phyloP scores from a whole-genome alignment of 2,329 filamentous ascomycete species.

The Cladophialophora carrionii region DNA sequence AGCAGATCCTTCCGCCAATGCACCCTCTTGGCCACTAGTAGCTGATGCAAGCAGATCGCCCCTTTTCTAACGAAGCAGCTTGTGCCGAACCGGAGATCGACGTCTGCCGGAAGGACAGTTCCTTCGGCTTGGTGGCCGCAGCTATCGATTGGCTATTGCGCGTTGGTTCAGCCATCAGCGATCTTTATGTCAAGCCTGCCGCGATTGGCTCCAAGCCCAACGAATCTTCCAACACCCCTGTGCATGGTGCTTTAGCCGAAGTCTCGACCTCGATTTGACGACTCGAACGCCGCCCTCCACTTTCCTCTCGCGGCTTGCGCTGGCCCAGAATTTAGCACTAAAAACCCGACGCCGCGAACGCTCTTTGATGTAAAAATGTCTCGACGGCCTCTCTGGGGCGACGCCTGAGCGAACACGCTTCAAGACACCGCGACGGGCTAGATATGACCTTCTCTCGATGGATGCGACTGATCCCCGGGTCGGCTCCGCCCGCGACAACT shows the following conservation, averaged over 20 bases:
- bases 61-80: neutral
- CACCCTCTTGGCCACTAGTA: neutral
- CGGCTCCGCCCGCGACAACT: slow-evolving; percentile 51
- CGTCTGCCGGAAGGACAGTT: neutral
- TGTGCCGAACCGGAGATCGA: neutral
- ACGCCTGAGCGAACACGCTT: neutral
- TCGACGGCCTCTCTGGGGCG: neutral
- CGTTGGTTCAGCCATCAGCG: neutral
- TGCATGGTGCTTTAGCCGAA: neutral
- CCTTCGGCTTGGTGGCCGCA: neutral
- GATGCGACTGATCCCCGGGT: slow-evolving; percentile 46
- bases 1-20: too few relatives aligned
- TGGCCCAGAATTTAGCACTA: neutral
- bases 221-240: neutral
- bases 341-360: neutral
- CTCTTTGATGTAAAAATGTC: neutral
- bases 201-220: neutral
- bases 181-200: neutral
- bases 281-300: neutral
- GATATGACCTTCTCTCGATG: slow-evolving; percentile 14
- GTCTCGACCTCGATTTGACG: neutral
- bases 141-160: neutral
- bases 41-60: neutral
- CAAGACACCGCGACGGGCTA: neutral
- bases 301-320: neutral